Evolutionary conservation across 148 eudicot genomes (phyloP), one percentile per base, ranked within the genome.

Genomic region (Pharnaceum exiguum): DNA sequence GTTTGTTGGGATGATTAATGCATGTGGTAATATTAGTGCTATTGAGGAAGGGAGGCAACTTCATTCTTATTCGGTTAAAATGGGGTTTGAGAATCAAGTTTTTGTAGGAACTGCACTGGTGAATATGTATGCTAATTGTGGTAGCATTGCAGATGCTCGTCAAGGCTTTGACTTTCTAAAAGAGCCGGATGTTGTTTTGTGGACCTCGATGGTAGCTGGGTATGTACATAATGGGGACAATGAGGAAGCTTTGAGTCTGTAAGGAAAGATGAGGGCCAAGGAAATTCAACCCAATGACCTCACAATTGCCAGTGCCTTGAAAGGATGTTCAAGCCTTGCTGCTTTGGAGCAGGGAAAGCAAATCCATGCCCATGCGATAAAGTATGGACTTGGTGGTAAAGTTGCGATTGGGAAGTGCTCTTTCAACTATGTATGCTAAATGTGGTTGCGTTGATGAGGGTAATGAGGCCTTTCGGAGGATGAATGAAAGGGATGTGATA

Each of bases 201-300:
- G 87, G 84, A 82, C 81, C n/a, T 82, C 84, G 18, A 79, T 82
- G 75, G 79, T 82, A 48, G 82, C 75, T 8, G 87, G 81, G n/a
- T 79, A 75, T 66, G 74, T 79, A 58, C 77, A 76, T 47, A 71
- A 74, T 28, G 84, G 79, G 28, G 79, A 73, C 29, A 73, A 62
- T 49, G 84, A 82, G 60, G 74, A 60, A 24, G 82, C 87, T 46
- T 64, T 82, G 71, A 63, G 55, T 69, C 68, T 82, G 60, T 82
- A 79, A 58, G 69, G 70, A 11, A 71, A 35, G 57, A 82, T 82
- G 84, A 82, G 76, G 70, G 76, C 55, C 25, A 50, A 60, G 62
- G 82, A 84, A 11, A 68, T 79, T 42, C 55, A 37, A 35, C 84
- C 87, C 29, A 82, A 82, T 16, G 83, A 79, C 63, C 73, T 75